These are phyloP conservation scores for Furcasterigmium furcatum DNA, from an alignment of 2,329 filamentous ascomycete genomes.

Conservation along the genomic window DNA sequence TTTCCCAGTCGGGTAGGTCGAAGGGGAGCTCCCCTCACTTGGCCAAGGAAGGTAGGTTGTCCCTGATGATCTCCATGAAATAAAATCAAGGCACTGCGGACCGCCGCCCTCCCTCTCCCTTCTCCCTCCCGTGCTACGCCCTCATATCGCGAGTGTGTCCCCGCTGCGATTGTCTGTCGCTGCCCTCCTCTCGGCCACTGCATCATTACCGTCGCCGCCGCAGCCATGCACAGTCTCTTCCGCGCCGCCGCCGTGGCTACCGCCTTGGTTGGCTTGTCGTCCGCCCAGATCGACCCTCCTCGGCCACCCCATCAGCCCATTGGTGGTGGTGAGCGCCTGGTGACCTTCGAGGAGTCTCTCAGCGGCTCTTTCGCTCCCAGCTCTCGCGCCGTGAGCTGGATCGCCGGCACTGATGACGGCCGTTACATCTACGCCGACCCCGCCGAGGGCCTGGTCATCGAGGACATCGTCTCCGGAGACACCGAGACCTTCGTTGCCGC, in stretches of 20 bases:
- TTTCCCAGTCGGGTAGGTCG: background rate
- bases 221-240: conserved; percentile 9
- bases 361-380: conserved; percentile 40
- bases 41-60: background rate
- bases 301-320: conserved; percentile 51
- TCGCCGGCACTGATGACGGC: conserved; percentile 56
- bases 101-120: background rate
- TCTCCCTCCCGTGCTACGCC: background rate
- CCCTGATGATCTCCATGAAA: background rate
- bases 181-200: background rate
- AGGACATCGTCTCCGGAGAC: conserved; percentile 57
- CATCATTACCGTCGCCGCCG: background rate
- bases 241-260: conserved; percentile 4
- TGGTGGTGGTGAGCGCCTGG: conserved; percentile 51
- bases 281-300: conserved; percentile 41
- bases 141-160: background rate
- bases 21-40: background rate
- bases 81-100: background rate
- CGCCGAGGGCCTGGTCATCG: conserved; percentile 53
- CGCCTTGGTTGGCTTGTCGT: conserved; percentile 8
- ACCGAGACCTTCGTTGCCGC: conserved; percentile 55
- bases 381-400: conserved; percentile 52
- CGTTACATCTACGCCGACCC: conserved; percentile 52
- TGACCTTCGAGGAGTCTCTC: conserved; percentile 60
- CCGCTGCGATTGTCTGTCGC: background rate